Evolutionary conservation across 1,139 yeast genomes (phyloP), one percentile per base, ranked within the genome.

Genomic region (Scheffersomyces parashehatae): DNA sequence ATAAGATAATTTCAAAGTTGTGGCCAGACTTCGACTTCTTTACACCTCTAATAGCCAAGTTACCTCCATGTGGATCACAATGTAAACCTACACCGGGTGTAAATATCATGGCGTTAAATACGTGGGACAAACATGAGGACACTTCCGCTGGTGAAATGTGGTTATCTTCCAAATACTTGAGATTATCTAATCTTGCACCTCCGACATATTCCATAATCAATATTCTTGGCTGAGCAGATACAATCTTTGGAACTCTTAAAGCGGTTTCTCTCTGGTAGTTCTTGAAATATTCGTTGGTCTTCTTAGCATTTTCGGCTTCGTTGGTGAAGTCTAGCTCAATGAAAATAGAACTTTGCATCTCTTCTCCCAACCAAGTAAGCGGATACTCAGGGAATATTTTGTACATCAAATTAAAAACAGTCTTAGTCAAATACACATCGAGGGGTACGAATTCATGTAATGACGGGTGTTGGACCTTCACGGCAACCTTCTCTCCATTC

Each of bases 11-110:
- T 63, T 95, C 99, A 60, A 93, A 95, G 61, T 93, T 91, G 61
- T 84, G 88, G 2, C 82, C 80, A 40, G 72, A 68, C 4, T 49
- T 51, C 3, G 72, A 62, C 37, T 60, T 45, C 24, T 58, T 57
- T 5, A 72, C 56, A 1, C 77, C 66, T 43, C 90, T 70, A 15
- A 93, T 88, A 0, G 98, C 97, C 49, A 93, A 72, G 56, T 93
- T 95, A 0, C 99, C 99, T 11, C 96, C 97, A 63, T 93, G 99
- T 1, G 99, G 99, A 62, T 93, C 99, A 68, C 99, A 93, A 62
- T 93, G 99, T 40, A 93, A 79, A 0, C 91, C 90, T 13, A 89
- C 97, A 28, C 82, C 84, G 0, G 97, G 96, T 1, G 95, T 86
- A 68, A 93, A 93, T 37, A 95, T 89, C 99, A 93, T 93, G 59